phyloP scores from a whole-genome alignment of 2,329 filamentous ascomycete genomes.

The Microsporum ferrugineum region DNA sequence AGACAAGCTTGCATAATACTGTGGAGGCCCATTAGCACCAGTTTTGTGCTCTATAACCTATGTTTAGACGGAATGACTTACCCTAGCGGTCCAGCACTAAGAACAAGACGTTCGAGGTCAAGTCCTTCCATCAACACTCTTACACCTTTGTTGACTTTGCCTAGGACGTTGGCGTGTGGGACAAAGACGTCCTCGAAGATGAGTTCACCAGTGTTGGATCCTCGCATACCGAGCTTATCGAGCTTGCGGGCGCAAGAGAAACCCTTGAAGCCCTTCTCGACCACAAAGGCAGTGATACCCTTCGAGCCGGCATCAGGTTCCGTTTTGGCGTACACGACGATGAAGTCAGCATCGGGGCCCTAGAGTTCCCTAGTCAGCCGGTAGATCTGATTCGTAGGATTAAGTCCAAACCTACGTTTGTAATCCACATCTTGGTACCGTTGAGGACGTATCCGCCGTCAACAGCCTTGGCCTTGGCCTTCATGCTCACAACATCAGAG shows the following conservation, averaged over 20 bases:
- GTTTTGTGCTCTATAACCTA: background rate
- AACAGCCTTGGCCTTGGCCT: slow-evolving; percentile 65
- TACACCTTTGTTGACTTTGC: slow-evolving; percentile 68
- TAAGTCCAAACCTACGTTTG: slow-evolving; percentile 50
- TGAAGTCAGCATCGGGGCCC: slow-evolving; percentile 78
- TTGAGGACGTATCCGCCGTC: slow-evolving; percentile 79
- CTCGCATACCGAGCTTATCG: slow-evolving; percentile 97
- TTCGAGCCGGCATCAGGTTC: slow-evolving; percentile 67
- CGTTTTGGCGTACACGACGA: slow-evolving; percentile 97
- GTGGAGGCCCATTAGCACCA: background rate
- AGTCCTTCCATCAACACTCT: slow-evolving; percentile 91
- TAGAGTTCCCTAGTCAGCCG: slow-evolving; percentile 10
- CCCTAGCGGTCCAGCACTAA: slow-evolving; percentile 81
- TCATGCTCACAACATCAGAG: slow-evolving; percentile 92
- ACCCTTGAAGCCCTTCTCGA: slow-evolving; percentile 57
- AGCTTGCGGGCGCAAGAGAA: slow-evolving; percentile 84
- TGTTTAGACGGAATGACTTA: slow-evolving; percentile 18
- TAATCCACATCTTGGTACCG: slow-evolving; percentile 99
- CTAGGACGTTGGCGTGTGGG: slow-evolving; percentile 68
- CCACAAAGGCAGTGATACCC: slow-evolving; percentile 90
- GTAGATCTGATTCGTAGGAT: background rate
- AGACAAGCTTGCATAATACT: slow-evolving; percentile 82
- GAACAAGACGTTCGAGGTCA: slow-evolving; percentile 83
- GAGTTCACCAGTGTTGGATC: slow-evolving; percentile 89
- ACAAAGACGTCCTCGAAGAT: slow-evolving; percentile 87